Base-by-base conservation (phyloP, 2,329 filamentous ascomycete species). In the Xylaria hypoxylon region DNA sequence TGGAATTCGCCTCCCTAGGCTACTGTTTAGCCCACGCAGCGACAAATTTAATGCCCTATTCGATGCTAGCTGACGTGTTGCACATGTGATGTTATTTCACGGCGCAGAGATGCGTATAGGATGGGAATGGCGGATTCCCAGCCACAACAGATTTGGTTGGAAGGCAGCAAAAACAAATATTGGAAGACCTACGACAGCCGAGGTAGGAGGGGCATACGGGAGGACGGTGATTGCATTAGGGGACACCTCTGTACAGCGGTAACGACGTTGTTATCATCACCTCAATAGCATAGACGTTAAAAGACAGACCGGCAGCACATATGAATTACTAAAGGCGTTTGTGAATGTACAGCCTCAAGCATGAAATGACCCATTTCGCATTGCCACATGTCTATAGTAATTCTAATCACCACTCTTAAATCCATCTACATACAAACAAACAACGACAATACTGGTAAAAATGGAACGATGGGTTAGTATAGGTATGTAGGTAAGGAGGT, bases 251-350 rank as follows among this genome's bases (percentile, higher is more conserved):
- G 63, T 51, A 61, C 66, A 65, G 63, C 52, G 55, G 48, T 28
- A 40, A 58, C 63, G 60, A 67, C 63, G 53, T 61, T 68, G 69
- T 62, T 64, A 58, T 65, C 56, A 66, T 59, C 62, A 67, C 56
- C 69, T 68, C 71, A 62, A 68, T 71, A 71, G 56, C 72, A 74
- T 76, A 75, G 71, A 74, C 68, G 70, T 70, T 71, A 73, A 69
- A 55, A 72, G 69, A 71, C 65, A 71, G 67, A 72, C 62, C 60
- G 73, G 65, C 68, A 67, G 55, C 56, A 71, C 62, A 65, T 47
- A 71, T 57, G 53, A 69, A 59, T 60, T 55, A 58, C 66, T 59
- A 60, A 67, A 71, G 61, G 69, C 60, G 62, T 71, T 70, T 62
- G 66, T 72, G 67, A 70, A 60, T 28, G 44, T 31, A 17, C 40